Conservation (phyloP, 2,329 filamentous ascomycete genomes). For the Stemphylium lycopersici region DNA sequence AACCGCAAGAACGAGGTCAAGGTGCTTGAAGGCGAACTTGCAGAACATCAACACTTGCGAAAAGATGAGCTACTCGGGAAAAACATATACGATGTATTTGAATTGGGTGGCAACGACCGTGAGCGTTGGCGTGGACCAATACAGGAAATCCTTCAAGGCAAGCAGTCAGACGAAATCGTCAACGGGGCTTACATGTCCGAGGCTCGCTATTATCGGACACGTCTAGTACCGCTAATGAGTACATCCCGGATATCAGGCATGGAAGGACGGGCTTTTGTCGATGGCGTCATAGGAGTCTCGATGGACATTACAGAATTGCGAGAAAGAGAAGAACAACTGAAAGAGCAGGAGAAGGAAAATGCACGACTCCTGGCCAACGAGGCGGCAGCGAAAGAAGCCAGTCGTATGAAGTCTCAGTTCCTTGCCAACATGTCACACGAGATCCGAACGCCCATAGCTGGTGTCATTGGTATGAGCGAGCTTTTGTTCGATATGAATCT, state of each 20-base stretch:
- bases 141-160: constrained; percentile 68
- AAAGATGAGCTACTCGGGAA: constrained; percentile 57
- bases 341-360: constrained; percentile 71
- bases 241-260: constrained; percentile 61
- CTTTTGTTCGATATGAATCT: constrained; percentile 72
- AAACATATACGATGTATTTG: constrained; percentile 69
- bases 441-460: constrained; percentile 78
- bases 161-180: constrained; percentile 64
- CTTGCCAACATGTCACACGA: constrained; percentile 84
- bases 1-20: constrained; percentile 67
- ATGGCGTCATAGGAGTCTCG: constrained; percentile 78
- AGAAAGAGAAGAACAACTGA: constrained; percentile 66
- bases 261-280: constrained; percentile 61
- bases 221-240: constrained; percentile 69
- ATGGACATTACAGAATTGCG: constrained; percentile 80
- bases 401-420: constrained; percentile 79
- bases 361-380: constrained; percentile 74
- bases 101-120: constrained; percentile 35
- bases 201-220: constrained; percentile 72
- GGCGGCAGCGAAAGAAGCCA: constrained; percentile 79
- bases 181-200: constrained; percentile 64
- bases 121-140: constrained; percentile 62
- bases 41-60: constrained; percentile 46
- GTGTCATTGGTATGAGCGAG: constrained; percentile 81
- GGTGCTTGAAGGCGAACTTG: constrained; percentile 72